Evolutionary conservation across 176 grass and related monocot species (phyloP).

Genomic region (bread wheat (Triticum aestivum)): IWGSC_CS_RefSeq_v2.1 NC_057796.1:103489485-103489984

Average conservation of each 20-base stretch:
- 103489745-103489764: background rate
- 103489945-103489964: slow-evolving; percentile 9
- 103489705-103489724: background rate
- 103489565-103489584: background rate
- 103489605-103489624: background rate
- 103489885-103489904: slow-evolving; percentile 91
- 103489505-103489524: background rate
- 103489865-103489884: slow-evolving; percentile 90
- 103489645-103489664: background rate
- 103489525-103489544: background rate
- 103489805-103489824: slow-evolving; percentile 80
- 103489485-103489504: background rate
- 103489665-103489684: background rate
- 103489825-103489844: slow-evolving; percentile 87
- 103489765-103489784: slow-evolving; percentile 18
- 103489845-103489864: slow-evolving; percentile 92
- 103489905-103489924: slow-evolving; percentile 85
- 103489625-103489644: background rate
- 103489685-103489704: background rate
- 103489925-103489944: slow-evolving; percentile 58
- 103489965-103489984: slow-evolving; percentile 19
- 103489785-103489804: slow-evolving; percentile 63
- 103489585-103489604: background rate
- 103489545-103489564: background rate
- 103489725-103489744: background rate